Conservation (phyloP, 2,329 filamentous ascomycete species). For the Chrysoporthe deuterocubensis region DNA sequence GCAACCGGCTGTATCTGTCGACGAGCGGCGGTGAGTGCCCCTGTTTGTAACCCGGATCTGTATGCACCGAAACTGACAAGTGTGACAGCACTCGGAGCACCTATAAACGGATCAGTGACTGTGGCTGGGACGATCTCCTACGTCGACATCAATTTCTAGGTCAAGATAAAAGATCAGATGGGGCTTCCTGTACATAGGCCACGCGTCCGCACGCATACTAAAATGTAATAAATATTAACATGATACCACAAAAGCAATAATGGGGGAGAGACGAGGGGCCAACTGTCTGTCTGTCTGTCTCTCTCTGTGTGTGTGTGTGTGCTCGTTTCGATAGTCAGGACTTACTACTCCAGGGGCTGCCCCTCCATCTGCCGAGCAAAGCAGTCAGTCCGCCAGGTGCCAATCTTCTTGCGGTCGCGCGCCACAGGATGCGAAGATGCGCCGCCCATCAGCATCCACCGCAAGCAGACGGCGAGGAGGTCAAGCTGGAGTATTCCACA, state of each 20-base stretch:
- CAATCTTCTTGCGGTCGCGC: neutral
- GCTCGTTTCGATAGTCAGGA: neutral
- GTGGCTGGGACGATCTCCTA: slow-evolving; percentile 20
- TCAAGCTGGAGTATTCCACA: neutral
- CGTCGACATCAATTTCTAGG: slow-evolving; percentile 12
- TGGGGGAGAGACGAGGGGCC: neutral
- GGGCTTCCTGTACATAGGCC: slow-evolving; percentile 1
- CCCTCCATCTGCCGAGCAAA: neutral
- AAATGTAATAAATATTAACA: slow-evolving; percentile 1
- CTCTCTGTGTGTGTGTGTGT: neutral
- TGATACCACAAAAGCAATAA: neutral
- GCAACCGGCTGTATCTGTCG: slow-evolving; percentile 21
- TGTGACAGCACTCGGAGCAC: neutral
- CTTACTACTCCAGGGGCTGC: neutral
- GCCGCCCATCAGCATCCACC: no score
- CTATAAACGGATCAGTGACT: slow-evolving; percentile 20
- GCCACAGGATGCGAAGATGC: no score
- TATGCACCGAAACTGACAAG: neutral
- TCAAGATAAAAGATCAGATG: neutral
- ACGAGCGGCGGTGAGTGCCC: slow-evolving; percentile 21
- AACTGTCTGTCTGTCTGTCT: no score
- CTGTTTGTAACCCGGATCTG: no score
- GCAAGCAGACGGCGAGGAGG: neutral
- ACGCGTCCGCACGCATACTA: neutral
- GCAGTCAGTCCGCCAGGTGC: neutral